Evolutionary conservation across 176 grass and related monocot genomes (phyloP).

Genomic region (Themeda triandra): DNA sequence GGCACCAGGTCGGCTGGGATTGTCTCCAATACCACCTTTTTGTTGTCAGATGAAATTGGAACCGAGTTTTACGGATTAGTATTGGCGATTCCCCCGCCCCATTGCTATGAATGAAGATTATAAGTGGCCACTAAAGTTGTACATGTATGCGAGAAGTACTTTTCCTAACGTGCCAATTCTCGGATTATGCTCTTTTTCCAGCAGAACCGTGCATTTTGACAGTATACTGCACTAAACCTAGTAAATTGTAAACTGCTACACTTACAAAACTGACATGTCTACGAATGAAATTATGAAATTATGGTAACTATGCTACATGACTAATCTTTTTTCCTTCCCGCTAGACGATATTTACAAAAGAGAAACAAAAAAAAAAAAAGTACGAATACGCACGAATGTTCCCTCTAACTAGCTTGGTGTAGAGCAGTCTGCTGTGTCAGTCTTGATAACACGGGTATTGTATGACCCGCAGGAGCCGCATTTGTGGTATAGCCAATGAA

Average conservation of each 20-base stretch:
- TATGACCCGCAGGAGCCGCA: constrained; percentile 85
- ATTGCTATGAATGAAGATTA: too few species aligned
- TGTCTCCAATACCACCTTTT: background rate
- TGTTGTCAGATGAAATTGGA: background rate
- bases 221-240: background rate
- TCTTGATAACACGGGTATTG: constrained; percentile 96
- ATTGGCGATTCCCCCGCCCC: too few species aligned
- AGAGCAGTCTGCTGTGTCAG: constrained; percentile 63
- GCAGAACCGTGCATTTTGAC: constrained; percentile 8
- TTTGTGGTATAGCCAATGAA: constrained; percentile 99
- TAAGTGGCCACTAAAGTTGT: too few species aligned
- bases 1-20: too few species aligned
- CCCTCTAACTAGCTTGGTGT: constrained; percentile 30
- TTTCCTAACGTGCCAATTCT: background rate
- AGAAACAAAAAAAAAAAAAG: background rate
- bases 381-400: constrained; percentile 28
- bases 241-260: constrained; percentile 25
- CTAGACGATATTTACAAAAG: constrained; percentile 53
- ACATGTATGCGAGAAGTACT: background rate
- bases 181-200: background rate
- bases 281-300: constrained; percentile 36
- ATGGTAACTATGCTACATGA: constrained; percentile 34
- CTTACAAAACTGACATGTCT: constrained; percentile 40
- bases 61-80: too few species aligned
- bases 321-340: background rate